Evolutionary conservation across 75 land plant genomes (phyloP), one percentile per base, ranked within the genome.

Genomic region (Pinus taeda): DNA sequence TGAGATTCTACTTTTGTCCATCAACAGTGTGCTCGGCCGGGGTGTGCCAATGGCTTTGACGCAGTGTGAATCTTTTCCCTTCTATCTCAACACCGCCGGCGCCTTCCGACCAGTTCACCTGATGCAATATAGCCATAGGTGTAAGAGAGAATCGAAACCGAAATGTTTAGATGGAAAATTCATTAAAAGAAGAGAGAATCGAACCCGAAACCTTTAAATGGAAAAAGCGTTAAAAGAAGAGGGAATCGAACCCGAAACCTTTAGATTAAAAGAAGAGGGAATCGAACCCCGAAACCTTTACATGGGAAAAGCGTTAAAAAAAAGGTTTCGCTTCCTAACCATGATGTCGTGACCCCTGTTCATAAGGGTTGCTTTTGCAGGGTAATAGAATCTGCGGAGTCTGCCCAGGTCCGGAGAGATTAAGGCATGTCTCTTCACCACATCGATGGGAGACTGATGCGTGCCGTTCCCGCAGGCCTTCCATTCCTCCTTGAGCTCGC

Each of bases 11-110:
- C 86, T 83, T 75, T 55, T 26, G 55, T 39, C 83, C 81, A 60
- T 87, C 65, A 1, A 87, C 29, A 8, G 83, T 74, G 69, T 87
- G 88, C 67, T 87, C 88, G 4, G 82, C 64, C 0, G 88, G 86
- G 12, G 82, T 17, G 49, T 87, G 88, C 82, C 85, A 83, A 59
- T 87, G 88, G 57, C 76, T 66, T 37, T 81, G 79, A 15, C 22
- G 53, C 26, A 87, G 60, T 15, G 14, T 57, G 18, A 76, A 85
- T 3, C 58, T 72, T 6, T 64, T 79, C 24, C 81, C 87, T 62
- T 82, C 79, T 7, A 85, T 76, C n/a, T 63, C 39, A 12, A 85
- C 76, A 8, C 59, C 24, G n/a, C 87, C 84, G 14, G 81, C 83
- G 33, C 77, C 72, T 14, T 53, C 59, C 11, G 55, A 20, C 80